Evolutionary conservation across 768 basidiomycete species (phyloP).

Genomic region (Dentipellis sp.): DNA sequence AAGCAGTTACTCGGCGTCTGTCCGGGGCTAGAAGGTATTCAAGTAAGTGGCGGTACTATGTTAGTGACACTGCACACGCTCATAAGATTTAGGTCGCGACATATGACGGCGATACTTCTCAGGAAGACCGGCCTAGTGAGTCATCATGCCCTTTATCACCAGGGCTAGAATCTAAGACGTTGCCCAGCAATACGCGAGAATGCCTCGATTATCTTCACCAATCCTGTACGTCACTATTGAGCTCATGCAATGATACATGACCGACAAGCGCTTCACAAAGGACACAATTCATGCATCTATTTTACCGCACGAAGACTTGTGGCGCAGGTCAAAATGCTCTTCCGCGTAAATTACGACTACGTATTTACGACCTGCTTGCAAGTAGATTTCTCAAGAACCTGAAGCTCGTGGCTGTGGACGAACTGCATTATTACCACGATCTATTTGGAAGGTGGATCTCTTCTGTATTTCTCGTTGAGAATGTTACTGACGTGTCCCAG

Average conservation of each 20-base stretch:
- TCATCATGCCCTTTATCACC: background rate
- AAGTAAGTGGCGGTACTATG: slow-evolving; percentile 25
- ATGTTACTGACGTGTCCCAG: slow-evolving; percentile 25
- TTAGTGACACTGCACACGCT: background rate
- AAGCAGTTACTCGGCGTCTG: slow-evolving; percentile 55
- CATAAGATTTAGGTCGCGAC: slow-evolving; percentile 44
- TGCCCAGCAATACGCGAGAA: slow-evolving; percentile 54
- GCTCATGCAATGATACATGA: slow-evolving; percentile 8
- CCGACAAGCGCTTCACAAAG: slow-evolving; percentile 24
- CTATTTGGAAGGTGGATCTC: slow-evolving; percentile 61
- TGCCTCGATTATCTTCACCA: slow-evolving; percentile 80
- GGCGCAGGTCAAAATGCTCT: slow-evolving; percentile 49
- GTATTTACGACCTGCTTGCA: background rate
- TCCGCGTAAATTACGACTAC: background rate
- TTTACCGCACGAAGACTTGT: slow-evolving; percentile 74
- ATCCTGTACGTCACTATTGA: slow-evolving; percentile 45
- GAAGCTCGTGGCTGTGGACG: slow-evolving; percentile 75
- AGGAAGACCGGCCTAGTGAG: slow-evolving; percentile 53
- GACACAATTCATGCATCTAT: slow-evolving; percentile 84
- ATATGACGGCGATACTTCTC: slow-evolving; percentile 84
- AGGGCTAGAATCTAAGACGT: background rate
- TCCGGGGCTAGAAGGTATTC: slow-evolving; percentile 52
- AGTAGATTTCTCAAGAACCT: slow-evolving; percentile 67
- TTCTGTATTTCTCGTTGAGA: background rate
- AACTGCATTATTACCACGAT: slow-evolving; percentile 80